Conservation (phyloP, 108 stramenopile species). For the Chaetoceros muelleri region DNA sequence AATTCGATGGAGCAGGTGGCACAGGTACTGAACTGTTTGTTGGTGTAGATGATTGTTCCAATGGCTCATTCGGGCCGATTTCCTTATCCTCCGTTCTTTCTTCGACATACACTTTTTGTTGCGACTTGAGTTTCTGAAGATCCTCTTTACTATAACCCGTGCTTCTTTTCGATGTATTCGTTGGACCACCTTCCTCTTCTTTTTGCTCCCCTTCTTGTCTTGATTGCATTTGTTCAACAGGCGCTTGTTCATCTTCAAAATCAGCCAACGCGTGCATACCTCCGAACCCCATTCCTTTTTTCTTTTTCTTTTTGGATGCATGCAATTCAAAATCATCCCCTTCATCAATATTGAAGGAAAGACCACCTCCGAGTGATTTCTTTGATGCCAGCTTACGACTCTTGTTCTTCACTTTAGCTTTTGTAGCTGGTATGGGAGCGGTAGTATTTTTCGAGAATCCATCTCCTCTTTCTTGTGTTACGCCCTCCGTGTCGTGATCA, state of each 20-base stretch:
- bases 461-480: background rate
- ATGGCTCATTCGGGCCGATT: slow-evolving; percentile 10
- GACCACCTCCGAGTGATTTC: background rate
- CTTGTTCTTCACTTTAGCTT: background rate
- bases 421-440: background rate
- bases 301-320: slow-evolving; percentile 10
- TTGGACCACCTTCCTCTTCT: slow-evolving; percentile 5
- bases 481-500: background rate
- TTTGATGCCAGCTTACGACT: background rate
- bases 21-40: background rate
- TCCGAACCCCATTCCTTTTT: slow-evolving; percentile 19
- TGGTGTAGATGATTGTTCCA: slow-evolving; percentile 3
- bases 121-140: slow-evolving; percentile 35
- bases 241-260: slow-evolving; percentile 15
- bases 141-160: slow-evolving; percentile 41
- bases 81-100: slow-evolving; percentile 10
- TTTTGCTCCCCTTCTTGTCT: background rate
- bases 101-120: slow-evolving; percentile 27
- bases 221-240: background rate
- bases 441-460: background rate
- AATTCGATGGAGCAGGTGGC: background rate
- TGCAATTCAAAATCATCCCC: background rate
- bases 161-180: background rate
- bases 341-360: background rate
- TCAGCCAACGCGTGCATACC: slow-evolving; percentile 4